Evolutionary conservation across 2,329 filamentous ascomycete species (phyloP).

Genomic region (Remersonia thermophila): DNA sequence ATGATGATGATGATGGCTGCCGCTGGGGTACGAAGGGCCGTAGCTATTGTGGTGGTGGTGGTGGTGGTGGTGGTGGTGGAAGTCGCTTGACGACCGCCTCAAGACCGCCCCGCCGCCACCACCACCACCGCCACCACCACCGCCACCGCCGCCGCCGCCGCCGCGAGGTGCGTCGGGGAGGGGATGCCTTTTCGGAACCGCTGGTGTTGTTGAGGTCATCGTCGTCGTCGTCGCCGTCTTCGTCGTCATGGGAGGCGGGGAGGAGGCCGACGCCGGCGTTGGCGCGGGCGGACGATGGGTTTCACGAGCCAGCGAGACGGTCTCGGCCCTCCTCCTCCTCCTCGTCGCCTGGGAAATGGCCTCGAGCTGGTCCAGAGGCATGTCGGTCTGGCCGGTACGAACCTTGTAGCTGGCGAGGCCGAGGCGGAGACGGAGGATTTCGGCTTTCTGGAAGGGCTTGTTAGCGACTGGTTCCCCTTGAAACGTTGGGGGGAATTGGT

Average conservation of each 20-base stretch:
- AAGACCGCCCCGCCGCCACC: no score
- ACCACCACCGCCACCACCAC: no score
- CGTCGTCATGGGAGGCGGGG: background rate
- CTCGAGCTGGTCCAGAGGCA: slow-evolving; percentile 51
- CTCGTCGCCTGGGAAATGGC: background rate
- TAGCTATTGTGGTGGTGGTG: no score
- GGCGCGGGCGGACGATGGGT: no score
- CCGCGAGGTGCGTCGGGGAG: no score
- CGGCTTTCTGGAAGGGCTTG: slow-evolving; percentile 39
- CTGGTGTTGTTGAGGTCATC: background rate
- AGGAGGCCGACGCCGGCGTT: slow-evolving; percentile 1
- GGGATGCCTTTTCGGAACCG: background rate
- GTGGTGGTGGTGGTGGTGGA: no score
- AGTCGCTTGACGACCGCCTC: no score
- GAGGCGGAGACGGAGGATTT: slow-evolving; percentile 56
- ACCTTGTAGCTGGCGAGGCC: slow-evolving; percentile 64
- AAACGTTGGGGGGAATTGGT: background rate
- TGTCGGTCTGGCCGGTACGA: slow-evolving; percentile 55
- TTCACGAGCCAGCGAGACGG: background rate
- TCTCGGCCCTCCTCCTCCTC: background rate
- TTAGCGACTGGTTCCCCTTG: background rate
- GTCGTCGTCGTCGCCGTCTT: background rate
- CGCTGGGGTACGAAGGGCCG: no score
- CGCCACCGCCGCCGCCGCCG: no score
- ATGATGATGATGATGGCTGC: no score